These are phyloP conservation scores for Macaranga tanarius DNA, from an alignment of 441 rosid genomes.

Conservation along the genomic window DNA sequence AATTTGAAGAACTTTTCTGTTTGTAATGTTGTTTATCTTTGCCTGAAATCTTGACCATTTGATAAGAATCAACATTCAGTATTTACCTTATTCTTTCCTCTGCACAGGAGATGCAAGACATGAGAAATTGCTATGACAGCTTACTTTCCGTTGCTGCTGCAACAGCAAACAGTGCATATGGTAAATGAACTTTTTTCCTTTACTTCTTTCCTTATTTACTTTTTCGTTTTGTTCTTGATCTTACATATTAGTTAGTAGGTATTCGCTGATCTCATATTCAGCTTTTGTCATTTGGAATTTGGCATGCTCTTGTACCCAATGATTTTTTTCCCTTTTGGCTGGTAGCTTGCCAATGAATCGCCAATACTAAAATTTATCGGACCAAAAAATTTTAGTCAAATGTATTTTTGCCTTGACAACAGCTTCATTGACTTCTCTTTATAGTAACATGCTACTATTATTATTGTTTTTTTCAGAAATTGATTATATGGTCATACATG, in stretches of 20 bases:
- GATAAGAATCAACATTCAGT: background rate
- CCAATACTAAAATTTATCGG: background rate
- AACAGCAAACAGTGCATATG: conserved; percentile 91
- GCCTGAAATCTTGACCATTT: background rate
- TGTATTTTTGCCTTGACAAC: background rate
- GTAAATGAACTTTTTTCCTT: conserved; percentile 35
- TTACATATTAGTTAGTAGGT: background rate
- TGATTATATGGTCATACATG: background rate
- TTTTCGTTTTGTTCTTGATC: background rate
- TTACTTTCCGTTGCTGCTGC: conserved; percentile 95
- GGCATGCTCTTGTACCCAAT: background rate
- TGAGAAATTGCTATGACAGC: conserved; percentile 92
- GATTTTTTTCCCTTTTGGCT: background rate
- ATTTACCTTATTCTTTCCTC: conserved; percentile 6
- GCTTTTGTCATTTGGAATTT: background rate
- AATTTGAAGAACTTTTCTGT: background rate
- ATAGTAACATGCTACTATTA: background rate
- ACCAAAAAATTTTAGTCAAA: background rate
- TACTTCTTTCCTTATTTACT: background rate
- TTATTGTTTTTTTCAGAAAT: background rate
- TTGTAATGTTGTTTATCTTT: background rate
- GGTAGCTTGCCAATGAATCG: background rate
- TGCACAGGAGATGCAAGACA: conserved; percentile 82
- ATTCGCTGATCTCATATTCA: background rate
- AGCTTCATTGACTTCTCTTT: background rate